Base-by-base conservation (phyloP, 1,284 basidiomycete genomes). In the Ganoderma multipileum region DNA sequence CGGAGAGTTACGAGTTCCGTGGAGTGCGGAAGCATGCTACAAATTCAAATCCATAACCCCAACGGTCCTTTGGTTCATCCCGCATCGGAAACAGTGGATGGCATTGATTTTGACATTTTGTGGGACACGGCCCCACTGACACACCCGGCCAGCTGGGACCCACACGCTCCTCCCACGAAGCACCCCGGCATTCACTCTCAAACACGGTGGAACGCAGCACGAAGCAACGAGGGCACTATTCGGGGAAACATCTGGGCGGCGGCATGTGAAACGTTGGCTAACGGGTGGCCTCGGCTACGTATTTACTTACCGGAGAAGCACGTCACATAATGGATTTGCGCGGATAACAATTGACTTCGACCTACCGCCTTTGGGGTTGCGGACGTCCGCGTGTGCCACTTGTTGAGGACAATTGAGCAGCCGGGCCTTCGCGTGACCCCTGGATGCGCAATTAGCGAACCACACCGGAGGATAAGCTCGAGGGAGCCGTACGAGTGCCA, bases 241-340 rank as follows among this genome's bases (percentile, higher is more conserved):
- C 23, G 38, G 23, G 23, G 36, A 26, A 38, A 60, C n/a, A 36
- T 23, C 38, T 60, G 23, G 14, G 52, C 58, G 38, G 23, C 14
- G 16, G 42, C 44, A 44, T 47, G 61, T 41, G 38, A 55, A 30
- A 64, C 52, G 59, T 57, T 57, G 36, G 52, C 50, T 30, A 12
- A 23, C 20, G 20, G 33, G 33, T 62, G 39, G 47, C 12, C 16
- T 65, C 67, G 70, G 70, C 63, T 55, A 68, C 39, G 52, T 50
- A 44, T 67, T 67, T 63, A 64, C 70, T 71, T 42, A 23, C 70
- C 70, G 70, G 67, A 47, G 70, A 65, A 65, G 64, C 63, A 42
- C 20, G 33, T 8, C 38, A n/a, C n/a, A n/a, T 26, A 36, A 26
- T 30, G 42, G 61, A 63, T 63, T 67, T 67, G 61, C 65, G 66